Evolutionary conservation across 2,329 filamentous ascomycete species (phyloP).

Genomic region (Epichloe amarillans): DNA sequence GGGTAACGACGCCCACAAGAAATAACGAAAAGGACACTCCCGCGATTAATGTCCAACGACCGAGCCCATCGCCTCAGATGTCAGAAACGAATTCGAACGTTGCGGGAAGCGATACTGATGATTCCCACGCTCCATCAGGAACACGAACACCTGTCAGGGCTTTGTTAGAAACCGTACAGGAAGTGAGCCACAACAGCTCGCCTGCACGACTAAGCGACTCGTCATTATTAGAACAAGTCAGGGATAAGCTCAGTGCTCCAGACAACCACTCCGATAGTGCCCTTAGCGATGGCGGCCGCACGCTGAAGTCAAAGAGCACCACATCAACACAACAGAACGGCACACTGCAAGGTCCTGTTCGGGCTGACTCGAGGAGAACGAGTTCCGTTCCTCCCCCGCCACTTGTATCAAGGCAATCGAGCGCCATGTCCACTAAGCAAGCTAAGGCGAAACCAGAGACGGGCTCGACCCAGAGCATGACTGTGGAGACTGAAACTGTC

Average conservation of each 20-base stretch:
- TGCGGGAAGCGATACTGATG: constrained; percentile 41
- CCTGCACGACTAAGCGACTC: constrained; percentile 37
- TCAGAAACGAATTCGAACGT: constrained; percentile 22
- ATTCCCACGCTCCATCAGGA: constrained; percentile 32
- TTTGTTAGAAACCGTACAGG: constrained; percentile 79
- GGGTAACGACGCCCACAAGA: constrained; percentile 26
- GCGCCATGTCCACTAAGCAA: constrained; percentile 48
- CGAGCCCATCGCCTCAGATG: constrained; percentile 33
- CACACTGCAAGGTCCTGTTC: constrained; percentile 50
- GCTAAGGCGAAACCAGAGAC: constrained; percentile 56
- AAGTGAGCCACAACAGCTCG: constrained; percentile 66
- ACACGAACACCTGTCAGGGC: constrained; percentile 48
- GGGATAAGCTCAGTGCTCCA: constrained; percentile 32
- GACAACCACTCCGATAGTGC: constrained; percentile 28
- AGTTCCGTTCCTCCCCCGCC: constrained; percentile 38
- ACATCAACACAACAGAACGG: constrained; percentile 41
- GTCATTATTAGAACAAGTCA: constrained; percentile 35
- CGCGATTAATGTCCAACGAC: constrained; percentile 38
- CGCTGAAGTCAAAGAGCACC: constrained; percentile 33
- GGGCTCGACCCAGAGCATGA: constrained; percentile 79
- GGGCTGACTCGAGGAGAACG: constrained; percentile 27
- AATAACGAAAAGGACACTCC: constrained; percentile 38
- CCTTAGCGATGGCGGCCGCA: constrained; percentile 25
- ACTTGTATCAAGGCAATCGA: constrained; percentile 52
- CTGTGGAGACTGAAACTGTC: constrained; percentile 93